Percentiles rank a stretch among this genome's conserved stretches.
These are phyloP conservation scores for Barnettozyma sp. DNA, from an alignment of 805 yeast species.

Conservation along the genomic window DNA sequence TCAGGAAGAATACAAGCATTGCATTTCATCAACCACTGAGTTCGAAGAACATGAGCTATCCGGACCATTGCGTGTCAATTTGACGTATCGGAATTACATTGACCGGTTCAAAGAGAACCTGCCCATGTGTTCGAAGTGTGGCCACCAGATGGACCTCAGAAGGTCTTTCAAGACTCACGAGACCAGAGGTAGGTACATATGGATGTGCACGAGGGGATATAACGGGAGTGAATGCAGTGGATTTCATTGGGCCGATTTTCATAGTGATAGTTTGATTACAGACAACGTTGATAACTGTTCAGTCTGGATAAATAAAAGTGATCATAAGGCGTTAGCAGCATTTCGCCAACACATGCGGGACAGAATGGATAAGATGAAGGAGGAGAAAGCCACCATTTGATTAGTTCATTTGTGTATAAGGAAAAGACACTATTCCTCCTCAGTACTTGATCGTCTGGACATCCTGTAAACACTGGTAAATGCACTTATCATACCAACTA, in stretches of 20 bases:
- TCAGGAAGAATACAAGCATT: constrained; percentile 69
- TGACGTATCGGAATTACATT: constrained; percentile 58
- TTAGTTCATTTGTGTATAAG: no score
- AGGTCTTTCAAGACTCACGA: constrained; percentile 42
- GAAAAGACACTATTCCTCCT: no score
- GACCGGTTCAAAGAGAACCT: constrained; percentile 28
- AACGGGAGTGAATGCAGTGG: constrained; percentile 40
- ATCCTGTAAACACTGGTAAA: constrained; percentile 18
- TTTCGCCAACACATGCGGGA: constrained; percentile 13
- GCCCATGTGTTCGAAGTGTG: constrained; percentile 39
- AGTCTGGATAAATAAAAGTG: constrained; percentile 42
- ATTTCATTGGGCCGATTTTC: constrained; percentile 45
- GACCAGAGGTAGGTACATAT: constrained; percentile 51
- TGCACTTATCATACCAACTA: constrained; percentile 13
- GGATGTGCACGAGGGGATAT: constrained; percentile 53
- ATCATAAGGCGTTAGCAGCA: constrained; percentile 23
- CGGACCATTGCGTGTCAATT: constrained; percentile 48
- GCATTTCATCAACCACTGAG: constrained; percentile 41
- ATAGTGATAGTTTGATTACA: constrained; percentile 29
- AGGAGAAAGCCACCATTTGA: no score
- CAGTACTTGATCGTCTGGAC: constrained; percentile 8
- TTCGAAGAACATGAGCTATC: constrained; percentile 41
- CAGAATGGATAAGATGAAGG: no score
- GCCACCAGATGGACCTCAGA: constrained; percentile 43
- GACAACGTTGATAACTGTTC: constrained; percentile 30